phyloP scores from a whole-genome alignment of 2,329 filamentous ascomycete genomes.

The Paraconiothyrium brasiliense region DNA sequence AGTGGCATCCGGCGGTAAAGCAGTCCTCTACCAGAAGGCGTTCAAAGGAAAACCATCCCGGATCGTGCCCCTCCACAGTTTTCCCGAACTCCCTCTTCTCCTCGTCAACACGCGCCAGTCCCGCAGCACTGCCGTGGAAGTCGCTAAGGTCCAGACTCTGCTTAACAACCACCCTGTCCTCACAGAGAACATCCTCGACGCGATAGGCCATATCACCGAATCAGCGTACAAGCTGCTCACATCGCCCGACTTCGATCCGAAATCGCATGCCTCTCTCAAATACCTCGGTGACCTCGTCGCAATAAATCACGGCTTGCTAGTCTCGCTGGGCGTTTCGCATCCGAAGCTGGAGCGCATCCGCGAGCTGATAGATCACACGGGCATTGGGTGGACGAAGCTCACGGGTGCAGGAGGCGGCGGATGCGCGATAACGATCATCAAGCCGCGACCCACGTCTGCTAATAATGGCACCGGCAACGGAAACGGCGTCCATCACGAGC shows the following conservation, averaged over 20 bases:
- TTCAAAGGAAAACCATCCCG: conserved; percentile 80
- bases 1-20: conserved; percentile 91
- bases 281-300: conserved; percentile 87
- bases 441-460: conserved; percentile 62
- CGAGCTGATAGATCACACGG: conserved; percentile 82
- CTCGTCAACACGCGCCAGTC: conserved; percentile 88
- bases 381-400: conserved; percentile 95
- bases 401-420: conserved; percentile 96
- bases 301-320: conserved; percentile 91
- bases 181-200: conserved; percentile 81
- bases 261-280: conserved; percentile 70
- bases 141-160: conserved; percentile 82
- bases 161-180: conserved; percentile 77
- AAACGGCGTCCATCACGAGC: conserved; percentile 31
- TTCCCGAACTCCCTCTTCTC: conserved; percentile 90
- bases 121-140: conserved; percentile 85
- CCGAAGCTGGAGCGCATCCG: conserved; percentile 90
- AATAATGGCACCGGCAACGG: conserved; percentile 57
- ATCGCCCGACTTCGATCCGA: conserved; percentile 72
- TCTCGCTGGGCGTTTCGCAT: conserved; percentile 93
- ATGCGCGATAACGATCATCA: conserved; percentile 91
- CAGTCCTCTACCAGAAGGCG: conserved; percentile 85
- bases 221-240: conserved; percentile 65
- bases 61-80: conserved; percentile 81
- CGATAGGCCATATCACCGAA: conserved; percentile 78